These are phyloP conservation scores for Sordariomycetes sp. DNA, from an alignment of 2,329 filamentous ascomycete genomes.

Conservation along the genomic window DNA sequence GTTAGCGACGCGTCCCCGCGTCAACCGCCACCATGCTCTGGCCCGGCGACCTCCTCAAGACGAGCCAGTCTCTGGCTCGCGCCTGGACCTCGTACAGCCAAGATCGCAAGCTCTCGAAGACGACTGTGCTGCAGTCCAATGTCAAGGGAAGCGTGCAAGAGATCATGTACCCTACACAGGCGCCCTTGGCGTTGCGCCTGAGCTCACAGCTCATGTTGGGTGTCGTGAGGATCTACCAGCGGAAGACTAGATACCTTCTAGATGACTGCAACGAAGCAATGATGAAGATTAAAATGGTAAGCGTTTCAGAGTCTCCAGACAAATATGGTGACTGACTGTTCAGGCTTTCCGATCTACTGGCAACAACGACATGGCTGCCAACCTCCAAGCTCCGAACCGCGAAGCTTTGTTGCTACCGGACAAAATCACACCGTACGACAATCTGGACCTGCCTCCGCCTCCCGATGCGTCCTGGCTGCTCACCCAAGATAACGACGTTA, in stretches of 20 bases:
- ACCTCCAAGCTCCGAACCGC: slow-evolving; percentile 70
- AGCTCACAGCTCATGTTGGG: slow-evolving; percentile 91
- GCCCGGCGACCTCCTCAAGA: slow-evolving; percentile 88
- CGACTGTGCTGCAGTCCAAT: slow-evolving; percentile 89
- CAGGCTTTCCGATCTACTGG: slow-evolving; percentile 90
- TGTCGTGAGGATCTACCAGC: slow-evolving; percentile 94
- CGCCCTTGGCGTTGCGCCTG: slow-evolving; percentile 86
- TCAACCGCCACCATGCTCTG: slow-evolving; percentile 72
- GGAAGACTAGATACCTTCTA: slow-evolving; percentile 90
- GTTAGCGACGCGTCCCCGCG: slow-evolving; percentile 16
- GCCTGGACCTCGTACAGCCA: slow-evolving; percentile 98
- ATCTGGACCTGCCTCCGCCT: slow-evolving; percentile 66
- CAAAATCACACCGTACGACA: slow-evolving; percentile 85
- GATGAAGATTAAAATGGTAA: slow-evolving; percentile 97
- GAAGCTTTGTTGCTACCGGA: slow-evolving; percentile 85
- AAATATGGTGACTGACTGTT: slow-evolving; percentile 19
- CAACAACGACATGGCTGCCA: slow-evolving; percentile 89
- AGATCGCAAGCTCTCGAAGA: slow-evolving; percentile 96
- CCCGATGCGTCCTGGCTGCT: slow-evolving; percentile 82
- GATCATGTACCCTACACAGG: slow-evolving; percentile 87
- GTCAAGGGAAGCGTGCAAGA: slow-evolving; percentile 90
- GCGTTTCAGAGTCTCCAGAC: slow-evolving; percentile 10
- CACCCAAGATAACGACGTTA: slow-evolving; percentile 59
- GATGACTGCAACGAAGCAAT: slow-evolving; percentile 97
- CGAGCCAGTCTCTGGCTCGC: slow-evolving; percentile 92